A percentile compares a stretch with the other conserved stretches of the same genome.
These are phyloP conservation scores for Amanita molliuscula DNA, from an alignment of 768 basidiomycete species.

Conservation along the genomic window DNA sequence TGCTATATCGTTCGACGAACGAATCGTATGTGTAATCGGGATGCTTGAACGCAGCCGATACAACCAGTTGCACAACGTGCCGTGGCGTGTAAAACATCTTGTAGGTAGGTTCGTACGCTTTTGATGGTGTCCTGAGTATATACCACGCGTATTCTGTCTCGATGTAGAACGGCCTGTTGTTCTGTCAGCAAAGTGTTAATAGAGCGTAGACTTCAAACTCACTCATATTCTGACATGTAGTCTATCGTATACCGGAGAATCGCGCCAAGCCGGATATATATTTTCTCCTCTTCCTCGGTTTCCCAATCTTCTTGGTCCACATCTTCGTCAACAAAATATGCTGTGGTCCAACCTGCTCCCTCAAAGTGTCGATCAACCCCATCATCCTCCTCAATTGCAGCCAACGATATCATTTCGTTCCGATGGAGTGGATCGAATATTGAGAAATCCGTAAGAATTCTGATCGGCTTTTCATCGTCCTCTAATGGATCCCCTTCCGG, in stretches of 20 bases:
- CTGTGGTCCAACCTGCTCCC: conserved; percentile 43
- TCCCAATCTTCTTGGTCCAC: conserved; percentile 44
- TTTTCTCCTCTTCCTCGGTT: conserved; percentile 22
- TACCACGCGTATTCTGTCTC: conserved; percentile 61
- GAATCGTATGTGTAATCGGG: conserved; percentile 18
- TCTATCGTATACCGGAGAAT: conserved; percentile 42
- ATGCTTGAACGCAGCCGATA: conserved; percentile 22
- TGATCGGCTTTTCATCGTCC: conserved; percentile 39
- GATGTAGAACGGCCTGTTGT: conserved; percentile 48
- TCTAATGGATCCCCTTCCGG: conserved; percentile 17
- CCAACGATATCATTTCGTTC: conserved; percentile 37
- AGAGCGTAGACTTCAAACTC: conserved; percentile 14
- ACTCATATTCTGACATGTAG: conserved; percentile 42
- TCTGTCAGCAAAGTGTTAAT: background rate
- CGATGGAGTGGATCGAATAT: conserved; percentile 46
- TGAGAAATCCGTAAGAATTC: conserved; percentile 45
- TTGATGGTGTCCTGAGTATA: conserved; percentile 37
- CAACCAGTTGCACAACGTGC: conserved; percentile 38
- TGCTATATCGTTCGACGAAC: conserved; percentile 25
- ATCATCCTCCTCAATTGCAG: conserved; percentile 33
- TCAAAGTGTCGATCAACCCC: conserved; percentile 31
- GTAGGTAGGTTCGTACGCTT: conserved; percentile 32
- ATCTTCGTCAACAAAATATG: conserved; percentile 48
- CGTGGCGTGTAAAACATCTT: conserved; percentile 40
- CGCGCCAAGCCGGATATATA: conserved; percentile 34